These are phyloP conservation scores for Entomophthora muscae DNA, from an alignment of 371 early-diverging fungal species.

Conservation along the genomic window DNA sequence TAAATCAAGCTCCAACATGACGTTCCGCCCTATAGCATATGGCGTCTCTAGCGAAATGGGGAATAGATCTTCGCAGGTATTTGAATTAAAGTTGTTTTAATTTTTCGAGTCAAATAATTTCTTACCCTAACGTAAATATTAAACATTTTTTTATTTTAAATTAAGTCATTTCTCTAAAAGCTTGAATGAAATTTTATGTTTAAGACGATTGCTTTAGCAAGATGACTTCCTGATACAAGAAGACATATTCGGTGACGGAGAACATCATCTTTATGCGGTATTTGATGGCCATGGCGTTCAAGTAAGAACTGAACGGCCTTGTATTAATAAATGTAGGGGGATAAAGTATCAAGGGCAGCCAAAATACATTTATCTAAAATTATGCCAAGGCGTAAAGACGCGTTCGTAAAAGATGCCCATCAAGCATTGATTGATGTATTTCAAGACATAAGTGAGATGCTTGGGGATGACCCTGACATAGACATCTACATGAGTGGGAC, in stretches of 20 bases:
- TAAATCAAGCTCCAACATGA: neutral
- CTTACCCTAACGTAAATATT: too few species aligned
- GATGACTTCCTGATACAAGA: constrained; percentile 7
- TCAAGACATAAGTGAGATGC: constrained; percentile 1
- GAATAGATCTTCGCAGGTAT: constrained; percentile 5
- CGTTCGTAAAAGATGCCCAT: neutral
- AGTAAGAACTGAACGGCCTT: too few species aligned
- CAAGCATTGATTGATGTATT: constrained; percentile 1
- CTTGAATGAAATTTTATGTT: too few species aligned
- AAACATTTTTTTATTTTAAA: too few species aligned
- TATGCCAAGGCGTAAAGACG: neutral
- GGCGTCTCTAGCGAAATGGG: constrained; percentile 5
- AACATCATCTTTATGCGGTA: constrained; percentile 5
- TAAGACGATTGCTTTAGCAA: too few species aligned
- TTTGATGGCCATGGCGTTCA: constrained; percentile 9
- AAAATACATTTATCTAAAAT: constrained; percentile 1
- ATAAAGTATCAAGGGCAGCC: constrained; percentile 7
- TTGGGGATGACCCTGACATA: constrained; percentile 1
- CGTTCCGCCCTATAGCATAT: constrained; percentile 1
- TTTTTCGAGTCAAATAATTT: too few species aligned
- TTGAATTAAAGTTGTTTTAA: too few species aligned
- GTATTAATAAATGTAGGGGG: too few species aligned
- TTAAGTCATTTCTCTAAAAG: too few species aligned
- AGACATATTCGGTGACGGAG: constrained; percentile 1
- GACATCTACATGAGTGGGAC: constrained; percentile 1